Conservation (phyloP, 345 rosid genomes). For the Kernera saxatilis region DNA sequence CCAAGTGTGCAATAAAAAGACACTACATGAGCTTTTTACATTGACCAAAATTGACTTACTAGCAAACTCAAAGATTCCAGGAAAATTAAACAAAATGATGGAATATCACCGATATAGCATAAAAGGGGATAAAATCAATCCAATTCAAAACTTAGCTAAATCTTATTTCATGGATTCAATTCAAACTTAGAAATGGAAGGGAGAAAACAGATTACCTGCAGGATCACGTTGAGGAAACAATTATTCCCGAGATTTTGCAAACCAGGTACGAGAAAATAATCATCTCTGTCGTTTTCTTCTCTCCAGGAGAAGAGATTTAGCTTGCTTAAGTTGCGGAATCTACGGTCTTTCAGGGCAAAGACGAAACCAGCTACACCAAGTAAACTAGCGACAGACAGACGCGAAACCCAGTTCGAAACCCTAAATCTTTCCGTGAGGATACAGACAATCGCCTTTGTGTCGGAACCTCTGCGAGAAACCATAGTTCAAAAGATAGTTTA, state of each 20-base stretch:
- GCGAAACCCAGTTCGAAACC: constrained; percentile 32
- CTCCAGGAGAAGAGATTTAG: constrained; percentile 27
- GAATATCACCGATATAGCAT: too few species aligned
- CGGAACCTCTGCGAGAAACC: constrained; percentile 3
- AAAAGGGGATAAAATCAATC: too few species aligned
- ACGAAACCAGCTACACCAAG: constrained; percentile 52
- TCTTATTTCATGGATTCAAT: too few species aligned
- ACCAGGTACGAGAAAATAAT: constrained; percentile 56
- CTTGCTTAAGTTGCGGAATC: constrained; percentile 25
- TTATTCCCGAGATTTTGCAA: constrained; percentile 76
- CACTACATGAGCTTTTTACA: too few species aligned
- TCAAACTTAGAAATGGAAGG: too few species aligned
- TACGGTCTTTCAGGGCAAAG: constrained; percentile 42
- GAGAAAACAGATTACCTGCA: constrained; percentile 51
- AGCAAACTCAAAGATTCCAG: not conserved
- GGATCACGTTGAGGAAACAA: constrained; percentile 76
- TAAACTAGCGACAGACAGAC: constrained; percentile 43
- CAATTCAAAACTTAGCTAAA: too few species aligned
- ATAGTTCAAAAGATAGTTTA: not conserved
- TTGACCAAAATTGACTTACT: too few species aligned
- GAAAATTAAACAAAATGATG: too few species aligned
- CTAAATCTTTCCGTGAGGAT: not conserved
- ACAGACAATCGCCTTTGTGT: constrained; percentile 14
- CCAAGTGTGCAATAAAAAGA: not conserved
- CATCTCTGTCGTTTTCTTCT: constrained; percentile 17